Conservation (phyloP, 495 filamentous ascomycete genomes). For the Thermochaetoides thermophila region DNA sequence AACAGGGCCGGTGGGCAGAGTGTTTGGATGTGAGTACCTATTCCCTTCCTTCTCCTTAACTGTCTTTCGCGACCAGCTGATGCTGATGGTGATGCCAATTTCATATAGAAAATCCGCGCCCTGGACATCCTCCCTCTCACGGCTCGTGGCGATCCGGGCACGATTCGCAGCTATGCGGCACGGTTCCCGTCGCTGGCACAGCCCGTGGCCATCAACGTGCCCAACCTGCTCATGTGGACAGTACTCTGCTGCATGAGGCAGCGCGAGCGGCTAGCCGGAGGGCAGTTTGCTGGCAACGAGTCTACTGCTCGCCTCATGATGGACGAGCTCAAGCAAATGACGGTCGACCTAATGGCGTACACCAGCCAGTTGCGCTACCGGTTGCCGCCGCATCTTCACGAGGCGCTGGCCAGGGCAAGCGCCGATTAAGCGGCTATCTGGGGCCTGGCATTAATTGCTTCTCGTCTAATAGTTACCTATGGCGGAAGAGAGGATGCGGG, state of each 20-base stretch:
- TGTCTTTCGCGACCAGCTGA: too few relatives aligned
- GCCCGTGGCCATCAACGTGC: conserved; percentile 70
- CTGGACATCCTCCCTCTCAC: conserved; percentile 66
- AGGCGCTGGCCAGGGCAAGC: conserved; percentile 63
- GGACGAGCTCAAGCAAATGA: conserved; percentile 56
- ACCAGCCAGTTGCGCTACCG: conserved; percentile 88
- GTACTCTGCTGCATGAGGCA: conserved; percentile 69
- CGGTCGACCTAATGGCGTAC: conserved; percentile 83
- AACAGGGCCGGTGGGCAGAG: conserved; percentile 54
- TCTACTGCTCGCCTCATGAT: conserved; percentile 49
- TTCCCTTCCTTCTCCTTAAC: conserved; percentile 2
- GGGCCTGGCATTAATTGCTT: too few relatives aligned
- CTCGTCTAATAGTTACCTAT: too few relatives aligned
- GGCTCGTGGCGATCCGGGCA: conserved; percentile 51
- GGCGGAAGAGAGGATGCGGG: neutral
- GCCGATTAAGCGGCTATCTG: conserved; percentile 45
- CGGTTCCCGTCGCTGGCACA: conserved; percentile 60
- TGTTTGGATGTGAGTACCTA: conserved; percentile 62
- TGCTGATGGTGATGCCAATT: too few relatives aligned
- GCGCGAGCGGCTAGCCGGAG: conserved; percentile 44
- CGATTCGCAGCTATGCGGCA: conserved; percentile 59
- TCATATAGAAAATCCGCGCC: conserved; percentile 53
- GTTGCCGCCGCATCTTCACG: conserved; percentile 55
- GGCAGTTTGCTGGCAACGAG: conserved; percentile 58
- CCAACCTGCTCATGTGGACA: conserved; percentile 82